phyloP scores from a whole-genome alignment of 257 asterid genomes.

The Gentiana straminea region DNA sequence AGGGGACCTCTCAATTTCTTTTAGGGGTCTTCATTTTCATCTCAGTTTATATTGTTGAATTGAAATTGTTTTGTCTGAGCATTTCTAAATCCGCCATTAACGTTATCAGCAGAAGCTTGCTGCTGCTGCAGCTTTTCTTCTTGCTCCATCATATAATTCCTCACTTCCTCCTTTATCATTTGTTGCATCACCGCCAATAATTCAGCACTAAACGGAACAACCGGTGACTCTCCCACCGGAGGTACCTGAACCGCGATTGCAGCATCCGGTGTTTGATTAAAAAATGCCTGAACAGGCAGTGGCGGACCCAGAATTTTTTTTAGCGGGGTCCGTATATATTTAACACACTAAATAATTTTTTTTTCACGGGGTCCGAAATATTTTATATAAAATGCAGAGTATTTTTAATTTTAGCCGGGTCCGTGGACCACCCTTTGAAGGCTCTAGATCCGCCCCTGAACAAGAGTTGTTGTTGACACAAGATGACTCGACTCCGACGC shows the following conservation, averaged over 20 bases:
- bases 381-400: no score
- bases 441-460: no score
- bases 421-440: no score
- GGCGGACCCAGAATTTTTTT: no score
- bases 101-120: slow-evolving; percentile 30
- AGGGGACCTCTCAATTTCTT: no score
- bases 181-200: slow-evolving; percentile 74
- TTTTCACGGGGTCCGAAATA: no score
- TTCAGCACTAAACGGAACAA: slow-evolving; percentile 48
- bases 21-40: no score
- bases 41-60: slow-evolving; percentile 25
- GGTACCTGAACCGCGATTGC: slow-evolving; percentile 18
- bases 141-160: slow-evolving; percentile 48
- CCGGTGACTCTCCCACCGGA: background rate
- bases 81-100: slow-evolving; percentile 44
- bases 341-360: no score
- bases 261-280: background rate
- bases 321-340: no score
- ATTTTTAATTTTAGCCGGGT: no score
- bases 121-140: slow-evolving; percentile 15
- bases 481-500: slow-evolving; percentile 21
- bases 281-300: slow-evolving; percentile 4
- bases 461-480: slow-evolving; percentile 3
- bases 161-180: slow-evolving; percentile 73
- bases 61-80: slow-evolving; percentile 54